A percentile compares a stretch with the other conserved stretches of the same genome.
Evolutionary conservation across 2,329 filamentous ascomycete genomes (phyloP).

Genomic region (Fusarium robinianum): DNA sequence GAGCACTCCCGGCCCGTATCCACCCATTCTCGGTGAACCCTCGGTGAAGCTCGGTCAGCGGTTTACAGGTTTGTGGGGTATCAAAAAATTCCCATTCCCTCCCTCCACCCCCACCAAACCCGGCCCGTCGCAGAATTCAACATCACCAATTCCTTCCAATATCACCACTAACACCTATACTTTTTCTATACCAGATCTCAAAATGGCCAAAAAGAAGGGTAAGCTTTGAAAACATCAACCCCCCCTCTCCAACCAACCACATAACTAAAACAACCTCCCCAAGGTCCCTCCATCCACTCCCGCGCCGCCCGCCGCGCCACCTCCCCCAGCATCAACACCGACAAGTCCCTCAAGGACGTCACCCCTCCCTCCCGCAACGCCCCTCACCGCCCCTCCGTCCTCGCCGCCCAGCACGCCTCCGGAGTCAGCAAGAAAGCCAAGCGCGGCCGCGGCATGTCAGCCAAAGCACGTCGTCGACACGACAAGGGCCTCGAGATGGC

Average conservation of each 20-base stretch:
- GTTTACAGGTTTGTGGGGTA: constrained; percentile 35
- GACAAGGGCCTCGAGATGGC: constrained; percentile 64
- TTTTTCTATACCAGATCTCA: too few species aligned
- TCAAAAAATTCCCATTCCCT: constrained; percentile 38
- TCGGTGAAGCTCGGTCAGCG: constrained; percentile 32
- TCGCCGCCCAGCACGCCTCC: constrained; percentile 67
- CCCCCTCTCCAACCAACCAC: fast-evolving
- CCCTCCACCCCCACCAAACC: constrained; percentile 28
- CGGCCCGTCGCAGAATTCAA: constrained; percentile 19
- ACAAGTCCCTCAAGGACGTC: constrained; percentile 70
- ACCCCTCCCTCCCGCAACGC: constrained; percentile 51
- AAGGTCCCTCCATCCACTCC: constrained; percentile 70
- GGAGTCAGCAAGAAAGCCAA: constrained; percentile 72
- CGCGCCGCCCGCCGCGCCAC: constrained; percentile 74
- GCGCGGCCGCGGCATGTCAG: constrained; percentile 56
- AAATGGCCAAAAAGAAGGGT: constrained; percentile 43
- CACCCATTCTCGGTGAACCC: neutral
- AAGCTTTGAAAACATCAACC: neutral
- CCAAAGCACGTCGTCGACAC: constrained; percentile 59
- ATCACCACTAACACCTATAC: too few species aligned
- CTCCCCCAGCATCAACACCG: constrained; percentile 70
- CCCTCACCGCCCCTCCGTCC: constrained; percentile 63
- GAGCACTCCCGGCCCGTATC: neutral
- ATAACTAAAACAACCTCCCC: constrained; percentile 13
- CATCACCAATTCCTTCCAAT: constrained; percentile 15